A percentile compares a stretch with the other conserved stretches of the same genome.
Conservation (phyloP, 768 basidiomycete genomes). For the Serendipita sp. region DNA sequence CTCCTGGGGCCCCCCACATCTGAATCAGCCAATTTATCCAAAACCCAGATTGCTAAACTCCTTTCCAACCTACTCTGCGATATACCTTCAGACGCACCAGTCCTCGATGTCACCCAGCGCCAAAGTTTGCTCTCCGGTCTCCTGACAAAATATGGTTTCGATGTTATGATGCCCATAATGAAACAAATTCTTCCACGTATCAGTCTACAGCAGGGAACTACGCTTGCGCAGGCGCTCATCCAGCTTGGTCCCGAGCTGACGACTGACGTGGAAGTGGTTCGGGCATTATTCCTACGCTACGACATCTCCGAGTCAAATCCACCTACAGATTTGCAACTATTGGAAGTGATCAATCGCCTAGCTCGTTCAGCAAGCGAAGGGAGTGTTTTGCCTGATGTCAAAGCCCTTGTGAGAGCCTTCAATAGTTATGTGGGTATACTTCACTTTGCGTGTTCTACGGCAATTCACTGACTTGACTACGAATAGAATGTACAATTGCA, state of each 20-base stretch:
- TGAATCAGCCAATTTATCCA: conserved; percentile 63
- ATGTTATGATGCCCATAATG: conserved; percentile 55
- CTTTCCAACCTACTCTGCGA: conserved; percentile 67
- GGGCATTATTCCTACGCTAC: conserved; percentile 55
- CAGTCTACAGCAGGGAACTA: conserved; percentile 50
- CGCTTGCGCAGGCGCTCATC: conserved; percentile 57
- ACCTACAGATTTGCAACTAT: conserved; percentile 49
- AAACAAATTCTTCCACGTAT: conserved; percentile 51
- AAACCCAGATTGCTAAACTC: conserved; percentile 59
- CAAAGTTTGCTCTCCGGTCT: conserved; percentile 58
- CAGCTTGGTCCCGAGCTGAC: conserved; percentile 71
- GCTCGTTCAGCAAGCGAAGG: conserved; percentile 60
- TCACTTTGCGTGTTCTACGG: not conserved
- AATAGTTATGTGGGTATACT: conserved; percentile 47
- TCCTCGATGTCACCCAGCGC: conserved; percentile 55
- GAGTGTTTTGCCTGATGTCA: conserved; percentile 53
- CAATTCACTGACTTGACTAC: not conserved
- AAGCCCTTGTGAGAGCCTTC: conserved; percentile 53
- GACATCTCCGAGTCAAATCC: conserved; percentile 56
- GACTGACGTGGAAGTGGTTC: conserved; percentile 50
- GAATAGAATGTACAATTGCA: conserved; percentile 45
- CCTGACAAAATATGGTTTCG: conserved; percentile 65
- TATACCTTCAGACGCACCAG: conserved; percentile 46
- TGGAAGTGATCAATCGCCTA: conserved; percentile 53
- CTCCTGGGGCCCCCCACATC: conserved; percentile 58